Evolutionary conservation across 768 basidiomycete genomes (phyloP), one percentile per base, ranked within the genome.

Genomic region (Peribolospora kevripleyi): DNA sequence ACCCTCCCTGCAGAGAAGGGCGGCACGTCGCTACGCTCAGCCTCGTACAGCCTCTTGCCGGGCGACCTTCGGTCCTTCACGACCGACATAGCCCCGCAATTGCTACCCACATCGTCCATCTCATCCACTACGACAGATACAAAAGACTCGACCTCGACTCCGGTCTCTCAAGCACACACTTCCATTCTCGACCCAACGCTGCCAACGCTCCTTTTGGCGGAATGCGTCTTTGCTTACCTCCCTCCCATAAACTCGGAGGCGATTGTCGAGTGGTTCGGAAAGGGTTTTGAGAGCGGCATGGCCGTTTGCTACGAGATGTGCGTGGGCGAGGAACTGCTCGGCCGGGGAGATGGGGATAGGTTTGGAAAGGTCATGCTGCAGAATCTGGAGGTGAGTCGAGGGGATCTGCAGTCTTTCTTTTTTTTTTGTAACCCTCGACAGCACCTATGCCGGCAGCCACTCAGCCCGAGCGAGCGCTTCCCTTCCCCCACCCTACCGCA

Each of bases 191-290:
- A 81, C 11, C 72, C 76, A 0, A 61, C 71, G 2, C 63, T 78
- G 9, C 86, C 90, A 3, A 90, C 87, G 1, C 74, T 95, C 2
- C 71, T 95, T 36, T 68, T 95, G 7, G 87, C 85, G 58, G 91
- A 97, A 72, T 97, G 91, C 61, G 83, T 95, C 13, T 74, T 93
- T 54, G 86, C 78, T 10, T 95, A 98, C 68, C 82, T 95, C 74
- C 62, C 70, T 0, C 78, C 83, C 0, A 63, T 68, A 3, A 69
- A 72, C 3, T 80, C 80, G 1, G 70, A 74, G 39, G 69, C 69
- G 0, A 63, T 93, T 9, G 69, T 93, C 2, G 66, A 69, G 43
- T 90, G 84, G 82, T 87, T 90, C 63, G 71, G 74, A 2, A 69
- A 75, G 54, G 72, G 72, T 55, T 78, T 65, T 76, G 62, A 48